Conservation (phyloP, 192 early-diverging fungal species). For the Rhizophagus prolifer region DNA sequence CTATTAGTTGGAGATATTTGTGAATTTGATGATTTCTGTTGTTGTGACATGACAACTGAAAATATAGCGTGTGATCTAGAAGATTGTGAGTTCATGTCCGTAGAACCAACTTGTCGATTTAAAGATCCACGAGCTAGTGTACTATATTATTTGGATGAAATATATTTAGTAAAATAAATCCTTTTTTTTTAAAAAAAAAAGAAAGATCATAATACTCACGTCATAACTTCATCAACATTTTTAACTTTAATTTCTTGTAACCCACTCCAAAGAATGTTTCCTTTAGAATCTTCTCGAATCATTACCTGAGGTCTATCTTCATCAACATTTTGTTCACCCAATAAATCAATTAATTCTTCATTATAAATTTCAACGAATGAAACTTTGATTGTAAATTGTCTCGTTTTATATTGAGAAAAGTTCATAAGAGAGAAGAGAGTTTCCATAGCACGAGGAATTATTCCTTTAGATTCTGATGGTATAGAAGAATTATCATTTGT, state of each 20-base stretch:
- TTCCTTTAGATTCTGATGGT: conserved; percentile 47
- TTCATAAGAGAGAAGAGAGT: conserved; percentile 54
- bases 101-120: conserved; percentile 87
- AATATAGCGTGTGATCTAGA: conserved; percentile 98
- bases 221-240: conserved; percentile 71
- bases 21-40: conserved; percentile 49
- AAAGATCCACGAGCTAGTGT: conserved; percentile 69
- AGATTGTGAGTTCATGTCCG: conserved; percentile 95
- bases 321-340: conserved; percentile 57
- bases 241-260: conserved; percentile 75
- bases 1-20: conserved; percentile 28
- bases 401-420: conserved; percentile 32
- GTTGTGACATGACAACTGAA: conserved; percentile 82
- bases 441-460: conserved; percentile 73
- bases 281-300: conserved; percentile 83
- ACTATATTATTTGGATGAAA: conserved; percentile 18
- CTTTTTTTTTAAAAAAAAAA: conserved; percentile 25
- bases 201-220: conserved; percentile 37
- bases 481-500: conserved; percentile 50
- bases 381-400: conserved; percentile 57
- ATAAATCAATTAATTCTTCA: conserved; percentile 91
- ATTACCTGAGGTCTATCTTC: conserved; percentile 62
- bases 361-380: conserved; percentile 98
- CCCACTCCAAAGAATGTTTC: conserved; percentile 84
- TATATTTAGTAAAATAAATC: not conserved